phyloP scores from a whole-genome alignment of 1,284 basidiomycete genomes.

The Pyrrhoderma noxium region DNA sequence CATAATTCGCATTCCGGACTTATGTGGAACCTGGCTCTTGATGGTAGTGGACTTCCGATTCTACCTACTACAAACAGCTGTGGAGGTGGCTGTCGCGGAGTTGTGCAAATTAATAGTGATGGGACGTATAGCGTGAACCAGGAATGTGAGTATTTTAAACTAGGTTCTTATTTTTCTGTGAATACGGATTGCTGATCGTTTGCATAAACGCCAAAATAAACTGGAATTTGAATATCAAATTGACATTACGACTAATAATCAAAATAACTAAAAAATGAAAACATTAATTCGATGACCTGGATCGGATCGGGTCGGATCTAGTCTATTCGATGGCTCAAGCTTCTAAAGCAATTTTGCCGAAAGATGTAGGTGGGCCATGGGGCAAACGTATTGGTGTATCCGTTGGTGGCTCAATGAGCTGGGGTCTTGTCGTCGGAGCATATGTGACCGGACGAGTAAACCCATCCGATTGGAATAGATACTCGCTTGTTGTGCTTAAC shows the following conservation, averaged over 20 bases:
- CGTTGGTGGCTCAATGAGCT: slow-evolving; percentile 48
- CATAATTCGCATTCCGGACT: slow-evolving; percentile 21
- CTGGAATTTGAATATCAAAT: no score
- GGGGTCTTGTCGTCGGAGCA: slow-evolving; percentile 56
- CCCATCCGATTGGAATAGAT: slow-evolving; percentile 51
- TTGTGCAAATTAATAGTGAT: slow-evolving; percentile 57
- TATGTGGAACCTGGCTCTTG: slow-evolving; percentile 24
- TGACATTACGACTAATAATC: no score
- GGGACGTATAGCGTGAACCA: slow-evolving; percentile 60
- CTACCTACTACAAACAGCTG: slow-evolving; percentile 61
- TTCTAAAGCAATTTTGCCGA: slow-evolving; percentile 63
- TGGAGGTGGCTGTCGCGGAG: slow-evolving; percentile 52
- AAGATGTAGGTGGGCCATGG: slow-evolving; percentile 58
- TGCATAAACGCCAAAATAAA: background rate
- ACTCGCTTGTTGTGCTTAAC: slow-evolving; percentile 66
- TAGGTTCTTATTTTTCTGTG: no score
- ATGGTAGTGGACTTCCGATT: slow-evolving; percentile 22
- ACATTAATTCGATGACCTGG: no score
- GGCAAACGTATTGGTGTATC: slow-evolving; percentile 59
- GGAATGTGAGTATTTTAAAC: slow-evolving; percentile 50
- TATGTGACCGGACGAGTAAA: slow-evolving; percentile 53
- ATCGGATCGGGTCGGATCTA: no score
- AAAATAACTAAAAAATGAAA: no score
- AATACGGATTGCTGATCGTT: background rate
- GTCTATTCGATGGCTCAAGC: slow-evolving; percentile 71